phyloP scores from a whole-genome alignment of 2,329 filamentous ascomycete species.

The Cadophora malorum region DNA sequence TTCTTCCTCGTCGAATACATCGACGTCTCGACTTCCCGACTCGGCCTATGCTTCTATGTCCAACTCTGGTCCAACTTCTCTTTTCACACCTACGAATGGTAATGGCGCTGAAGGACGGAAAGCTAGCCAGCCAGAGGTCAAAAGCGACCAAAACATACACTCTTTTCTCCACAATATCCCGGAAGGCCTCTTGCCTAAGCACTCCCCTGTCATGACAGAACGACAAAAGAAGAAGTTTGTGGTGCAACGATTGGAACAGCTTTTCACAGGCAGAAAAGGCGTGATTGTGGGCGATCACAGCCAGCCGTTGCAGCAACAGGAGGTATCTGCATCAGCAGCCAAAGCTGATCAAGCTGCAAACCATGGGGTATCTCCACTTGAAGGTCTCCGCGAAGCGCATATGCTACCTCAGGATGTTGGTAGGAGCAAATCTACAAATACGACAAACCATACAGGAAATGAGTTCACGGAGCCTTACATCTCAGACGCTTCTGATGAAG shows the following conservation, averaged over 20 bases:
- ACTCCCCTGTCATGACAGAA: constrained; percentile 66
- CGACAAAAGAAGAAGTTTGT: constrained; percentile 78
- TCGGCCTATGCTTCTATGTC: constrained; percentile 73
- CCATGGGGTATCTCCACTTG: constrained; percentile 33
- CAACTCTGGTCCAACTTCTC: constrained; percentile 47
- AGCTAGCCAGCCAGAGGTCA: constrained; percentile 20
- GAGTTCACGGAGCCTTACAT: neutral
- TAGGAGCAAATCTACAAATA: constrained; percentile 35
- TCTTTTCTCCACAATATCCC: constrained; percentile 77
- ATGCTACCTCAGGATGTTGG: constrained; percentile 44
- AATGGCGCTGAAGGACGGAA: constrained; percentile 14
- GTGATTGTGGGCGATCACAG: constrained; percentile 40
- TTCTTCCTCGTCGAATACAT: constrained; percentile 33
- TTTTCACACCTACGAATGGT: constrained; percentile 33
- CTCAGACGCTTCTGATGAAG: constrained; percentile 28
- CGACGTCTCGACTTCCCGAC: constrained; percentile 53
- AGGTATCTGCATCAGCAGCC: constrained; percentile 61
- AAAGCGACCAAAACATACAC: constrained; percentile 65
- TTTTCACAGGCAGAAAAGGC: constrained; percentile 76
- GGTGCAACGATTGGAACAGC: constrained; percentile 76
- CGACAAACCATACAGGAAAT: neutral
- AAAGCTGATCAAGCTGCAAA: constrained; percentile 45
- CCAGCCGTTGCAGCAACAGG: constrained; percentile 48
- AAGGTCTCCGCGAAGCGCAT: constrained; percentile 50
- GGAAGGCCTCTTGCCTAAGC: constrained; percentile 68